Evolutionary conservation across 495 filamentous ascomycete species (phyloP).

Genomic region (Melanomma pulvis-pyrius): DNA sequence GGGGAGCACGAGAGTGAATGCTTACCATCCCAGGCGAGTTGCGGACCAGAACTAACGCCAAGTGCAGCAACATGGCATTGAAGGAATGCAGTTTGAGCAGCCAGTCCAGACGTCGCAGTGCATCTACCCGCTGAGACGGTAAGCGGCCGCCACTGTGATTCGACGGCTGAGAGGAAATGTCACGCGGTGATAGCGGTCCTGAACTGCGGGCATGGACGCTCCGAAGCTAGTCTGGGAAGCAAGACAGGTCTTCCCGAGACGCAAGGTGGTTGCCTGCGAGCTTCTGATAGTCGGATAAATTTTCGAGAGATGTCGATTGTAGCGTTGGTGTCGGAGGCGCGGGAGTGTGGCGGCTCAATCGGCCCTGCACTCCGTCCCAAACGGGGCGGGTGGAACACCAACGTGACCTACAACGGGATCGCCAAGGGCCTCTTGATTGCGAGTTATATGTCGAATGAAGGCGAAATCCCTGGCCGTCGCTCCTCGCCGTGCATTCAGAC

Average conservation of each 20-base stretch:
- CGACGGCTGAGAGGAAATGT: slow-evolving; percentile 18
- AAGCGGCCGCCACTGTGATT: slow-evolving; percentile 15
- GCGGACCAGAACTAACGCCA: slow-evolving; percentile 16
- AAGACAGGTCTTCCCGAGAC: neutral
- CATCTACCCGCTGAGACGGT: slow-evolving; percentile 1
- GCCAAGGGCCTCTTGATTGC: slow-evolving; percentile 28
- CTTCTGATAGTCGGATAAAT: slow-evolving; percentile 36
- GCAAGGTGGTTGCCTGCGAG: slow-evolving; percentile 7
- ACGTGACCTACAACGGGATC: slow-evolving; percentile 21
- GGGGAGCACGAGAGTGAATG: neutral
- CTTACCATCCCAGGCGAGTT: neutral
- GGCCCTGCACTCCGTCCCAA: slow-evolving; percentile 30
- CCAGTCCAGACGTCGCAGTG: slow-evolving; percentile 7
- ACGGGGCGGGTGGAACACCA: slow-evolving; percentile 21
- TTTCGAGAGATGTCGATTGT: slow-evolving; percentile 12
- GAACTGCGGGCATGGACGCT: slow-evolving; percentile 25
- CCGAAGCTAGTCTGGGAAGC: slow-evolving; percentile 28
- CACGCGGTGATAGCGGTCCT: slow-evolving; percentile 39
- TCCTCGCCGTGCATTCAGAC: neutral
- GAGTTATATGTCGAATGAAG: slow-evolving; percentile 8
- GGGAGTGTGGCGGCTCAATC: slow-evolving; percentile 22
- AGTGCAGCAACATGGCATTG: slow-evolving; percentile 9
- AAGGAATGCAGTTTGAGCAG: slow-evolving; percentile 23
- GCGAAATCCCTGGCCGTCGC: neutral
- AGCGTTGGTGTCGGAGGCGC: slow-evolving; percentile 26